Percentiles rank a stretch among this genome's conserved stretches.
phyloP scores from a whole-genome alignment of 495 filamentous ascomycete genomes.

The Acidomyces sp. region DNA sequence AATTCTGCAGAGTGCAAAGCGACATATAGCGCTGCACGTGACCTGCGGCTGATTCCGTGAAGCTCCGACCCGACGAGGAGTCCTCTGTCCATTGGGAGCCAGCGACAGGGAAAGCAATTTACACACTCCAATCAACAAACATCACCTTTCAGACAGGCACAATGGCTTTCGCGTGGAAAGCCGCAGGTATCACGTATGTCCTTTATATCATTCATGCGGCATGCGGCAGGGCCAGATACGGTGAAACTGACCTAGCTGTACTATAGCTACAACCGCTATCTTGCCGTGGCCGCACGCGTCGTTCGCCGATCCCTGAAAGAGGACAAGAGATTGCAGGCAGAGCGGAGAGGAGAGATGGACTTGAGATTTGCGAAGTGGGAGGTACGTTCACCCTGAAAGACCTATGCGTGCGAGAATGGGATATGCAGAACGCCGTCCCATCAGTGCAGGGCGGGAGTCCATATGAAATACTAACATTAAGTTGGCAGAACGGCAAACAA shows the following conservation, averaged over 20 bases:
- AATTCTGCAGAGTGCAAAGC: too few species aligned
- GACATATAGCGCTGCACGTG: too few species aligned
- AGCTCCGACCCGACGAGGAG: slow-evolving; percentile 1
- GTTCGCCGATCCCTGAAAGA: slow-evolving; percentile 93
- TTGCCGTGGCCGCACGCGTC: slow-evolving; percentile 60
- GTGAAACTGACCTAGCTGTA: background rate
- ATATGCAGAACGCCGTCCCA: too few species aligned
- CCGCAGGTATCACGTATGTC: slow-evolving; percentile 85
- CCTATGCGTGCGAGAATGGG: background rate
- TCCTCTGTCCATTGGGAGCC: background rate
- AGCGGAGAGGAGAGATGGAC: slow-evolving; percentile 82
- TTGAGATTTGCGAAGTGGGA: slow-evolving; percentile 92
- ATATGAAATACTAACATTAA: slow-evolving; percentile 13
- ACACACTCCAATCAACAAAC: background rate
- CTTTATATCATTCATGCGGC: background rate
- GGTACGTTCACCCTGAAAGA: slow-evolving; percentile 44
- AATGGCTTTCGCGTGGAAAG: slow-evolving; percentile 98
- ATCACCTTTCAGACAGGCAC: slow-evolving; percentile 31
- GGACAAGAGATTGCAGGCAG: slow-evolving; percentile 66
- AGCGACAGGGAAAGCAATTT: background rate
- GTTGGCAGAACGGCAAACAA: slow-evolving; percentile 82
- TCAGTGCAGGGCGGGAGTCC: too few species aligned
- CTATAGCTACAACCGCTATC: slow-evolving; percentile 70
- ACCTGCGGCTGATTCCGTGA: too few species aligned
- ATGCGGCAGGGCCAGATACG: background rate